Percentiles rank a stretch among this genome's conserved stretches.
These are phyloP conservation scores for Arxiozyma heterogenica DNA, from an alignment of 1,139 yeast species.

Conservation along the genomic window DNA sequence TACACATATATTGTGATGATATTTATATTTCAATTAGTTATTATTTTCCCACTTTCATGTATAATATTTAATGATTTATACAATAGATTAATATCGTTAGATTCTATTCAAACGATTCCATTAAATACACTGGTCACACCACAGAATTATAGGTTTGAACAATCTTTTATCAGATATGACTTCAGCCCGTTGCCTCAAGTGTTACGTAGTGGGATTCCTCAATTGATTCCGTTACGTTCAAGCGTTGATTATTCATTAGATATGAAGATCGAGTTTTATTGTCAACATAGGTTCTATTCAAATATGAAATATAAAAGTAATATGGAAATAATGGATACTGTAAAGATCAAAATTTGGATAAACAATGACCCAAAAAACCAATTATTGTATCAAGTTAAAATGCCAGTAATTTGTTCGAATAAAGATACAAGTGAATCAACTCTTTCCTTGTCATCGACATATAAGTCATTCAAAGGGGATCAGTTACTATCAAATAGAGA, in stretches of 20 bases:
- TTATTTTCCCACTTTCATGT: slow-evolving; percentile 25
- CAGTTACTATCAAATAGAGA: neutral
- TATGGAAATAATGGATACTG: slow-evolving; percentile 1
- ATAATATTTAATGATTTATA: slow-evolving; percentile 27
- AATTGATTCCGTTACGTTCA: slow-evolving; percentile 17
- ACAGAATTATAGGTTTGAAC: slow-evolving; percentile 7
- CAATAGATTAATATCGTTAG: slow-evolving; percentile 21
- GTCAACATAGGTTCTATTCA: slow-evolving; percentile 7
- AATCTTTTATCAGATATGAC: slow-evolving; percentile 10
- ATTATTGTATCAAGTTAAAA: neutral
- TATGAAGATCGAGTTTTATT: slow-evolving; percentile 17
- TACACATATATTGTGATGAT: slow-evolving; percentile 15
- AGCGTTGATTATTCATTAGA: slow-evolving; percentile 22
- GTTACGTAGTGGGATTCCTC: slow-evolving; percentile 18
- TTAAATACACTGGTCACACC: slow-evolving; percentile 10
- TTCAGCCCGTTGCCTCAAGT: slow-evolving; percentile 14
- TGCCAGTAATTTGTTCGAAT: slow-evolving; percentile 3
- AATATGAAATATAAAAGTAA: neutral
- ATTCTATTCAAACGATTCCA: slow-evolving; percentile 20
- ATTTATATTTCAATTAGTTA: slow-evolving; percentile 17
- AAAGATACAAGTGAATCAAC: slow-evolving; percentile 2
- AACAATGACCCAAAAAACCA: neutral
- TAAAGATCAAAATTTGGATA: neutral
- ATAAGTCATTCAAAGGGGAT: neutral
- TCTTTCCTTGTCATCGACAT: neutral